A percentile compares a stretch with the other conserved stretches of the same genome.
These are phyloP conservation scores for Suillus weaverae DNA, from an alignment of 768 basidiomycete genomes.

Conservation along the genomic window DNA sequence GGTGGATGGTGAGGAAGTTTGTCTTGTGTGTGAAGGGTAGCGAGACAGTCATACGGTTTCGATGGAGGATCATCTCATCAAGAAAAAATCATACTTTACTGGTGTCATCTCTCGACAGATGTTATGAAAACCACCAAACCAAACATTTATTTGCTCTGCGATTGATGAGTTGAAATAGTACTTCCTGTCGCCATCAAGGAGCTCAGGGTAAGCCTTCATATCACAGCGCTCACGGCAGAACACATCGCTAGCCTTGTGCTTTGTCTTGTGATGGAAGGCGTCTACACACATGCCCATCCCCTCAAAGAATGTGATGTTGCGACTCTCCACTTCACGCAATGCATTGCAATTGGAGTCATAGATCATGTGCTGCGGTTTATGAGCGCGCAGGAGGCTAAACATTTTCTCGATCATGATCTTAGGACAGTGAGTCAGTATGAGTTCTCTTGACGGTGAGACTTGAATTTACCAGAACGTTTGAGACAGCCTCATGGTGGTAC, in stretches of 20 bases:
- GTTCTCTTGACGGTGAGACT: no score
- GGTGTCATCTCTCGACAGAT: conserved; percentile 34
- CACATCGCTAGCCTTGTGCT: conserved; percentile 8
- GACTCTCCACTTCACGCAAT: conserved; percentile 17
- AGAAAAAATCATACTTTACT: conserved; percentile 35
- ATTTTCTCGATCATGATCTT: background rate
- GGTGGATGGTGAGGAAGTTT: background rate
- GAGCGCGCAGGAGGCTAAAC: background rate
- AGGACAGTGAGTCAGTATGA: no score
- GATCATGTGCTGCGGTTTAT: conserved; percentile 11
- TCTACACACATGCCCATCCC: conserved; percentile 34
- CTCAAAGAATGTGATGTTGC: conserved; percentile 12
- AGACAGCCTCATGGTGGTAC: conserved; percentile 9
- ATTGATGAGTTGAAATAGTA: conserved; percentile 41
- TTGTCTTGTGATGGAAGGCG: conserved; percentile 38
- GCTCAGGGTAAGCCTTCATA: no score
- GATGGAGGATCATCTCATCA: conserved; percentile 35
- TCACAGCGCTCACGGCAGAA: conserved; percentile 27
- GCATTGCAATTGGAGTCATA: conserved; percentile 27
- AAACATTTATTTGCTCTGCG: conserved; percentile 37
- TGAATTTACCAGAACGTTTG: conserved; percentile 19
- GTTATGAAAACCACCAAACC: conserved; percentile 37
- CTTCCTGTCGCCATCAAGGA: background rate
- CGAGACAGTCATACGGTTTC: conserved; percentile 18
- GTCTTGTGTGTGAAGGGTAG: background rate